These are phyloP conservation scores for Ogataea corticis DNA, from an alignment of 805 yeast species.

Conservation along the genomic window DNA sequence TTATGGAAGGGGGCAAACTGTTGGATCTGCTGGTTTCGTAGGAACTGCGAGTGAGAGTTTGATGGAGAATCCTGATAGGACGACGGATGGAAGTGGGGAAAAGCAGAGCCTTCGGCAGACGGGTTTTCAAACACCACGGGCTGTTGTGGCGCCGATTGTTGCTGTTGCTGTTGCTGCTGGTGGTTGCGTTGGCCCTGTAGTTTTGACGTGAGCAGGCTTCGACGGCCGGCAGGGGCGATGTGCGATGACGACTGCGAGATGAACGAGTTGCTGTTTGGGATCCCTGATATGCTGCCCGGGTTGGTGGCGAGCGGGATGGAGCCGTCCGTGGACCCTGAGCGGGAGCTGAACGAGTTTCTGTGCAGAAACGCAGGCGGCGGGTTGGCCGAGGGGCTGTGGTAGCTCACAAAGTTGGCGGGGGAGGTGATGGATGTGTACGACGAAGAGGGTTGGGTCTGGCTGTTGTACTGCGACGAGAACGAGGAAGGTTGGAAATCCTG, in stretches of 20 bases:
- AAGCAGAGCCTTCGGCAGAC: background rate
- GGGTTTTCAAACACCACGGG: slow-evolving; percentile 1
- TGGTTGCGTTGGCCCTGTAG: slow-evolving; percentile 24
- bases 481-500: slow-evolving; percentile 12
- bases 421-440: slow-evolving; percentile 30
- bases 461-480: slow-evolving; percentile 10
- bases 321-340: slow-evolving; percentile 30
- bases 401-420: slow-evolving; percentile 32
- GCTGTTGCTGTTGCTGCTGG: slow-evolving; percentile 16
- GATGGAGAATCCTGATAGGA: slow-evolving; percentile 10
- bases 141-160: slow-evolving; percentile 8
- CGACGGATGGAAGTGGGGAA: slow-evolving; percentile 8
- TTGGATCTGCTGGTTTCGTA: slow-evolving; percentile 19
- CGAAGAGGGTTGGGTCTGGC: slow-evolving; percentile 19
- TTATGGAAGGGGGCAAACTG: slow-evolving; percentile 42
- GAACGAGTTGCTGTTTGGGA: slow-evolving; percentile 15
- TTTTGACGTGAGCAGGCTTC: slow-evolving; percentile 33
- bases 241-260: slow-evolving; percentile 20
- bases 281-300: slow-evolving; percentile 11
- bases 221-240: slow-evolving; percentile 30
- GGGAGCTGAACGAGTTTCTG: slow-evolving; percentile 27
- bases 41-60: slow-evolving; percentile 14
- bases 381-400: slow-evolving; percentile 35
- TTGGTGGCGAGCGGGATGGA: background rate
- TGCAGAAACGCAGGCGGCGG: slow-evolving; percentile 31